Percentiles rank a stretch among this genome's conserved stretches.
These are phyloP conservation scores for Skeletonema costatum DNA, from an alignment of 108 stramenopile genomes.

Conservation along the genomic window DNA sequence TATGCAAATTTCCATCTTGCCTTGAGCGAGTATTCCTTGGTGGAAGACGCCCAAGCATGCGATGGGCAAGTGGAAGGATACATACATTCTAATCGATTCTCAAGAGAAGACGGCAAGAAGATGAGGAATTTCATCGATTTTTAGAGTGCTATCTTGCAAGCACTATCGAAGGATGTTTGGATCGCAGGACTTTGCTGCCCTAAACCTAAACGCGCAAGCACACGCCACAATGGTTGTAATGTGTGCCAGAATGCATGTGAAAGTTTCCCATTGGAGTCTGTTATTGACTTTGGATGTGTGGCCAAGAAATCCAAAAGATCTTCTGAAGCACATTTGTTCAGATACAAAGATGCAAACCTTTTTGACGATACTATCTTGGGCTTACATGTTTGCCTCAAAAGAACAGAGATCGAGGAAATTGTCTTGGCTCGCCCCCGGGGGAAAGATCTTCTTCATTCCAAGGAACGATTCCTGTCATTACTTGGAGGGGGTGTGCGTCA, in stretches of 20 bases:
- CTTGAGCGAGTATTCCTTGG: constrained; percentile 24
- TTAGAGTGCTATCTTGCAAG: not conserved
- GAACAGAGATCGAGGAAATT: not conserved
- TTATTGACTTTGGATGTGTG: not conserved
- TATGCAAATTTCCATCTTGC: not conserved
- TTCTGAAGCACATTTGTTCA: too few relatives aligned
- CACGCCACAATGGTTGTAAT: not conserved
- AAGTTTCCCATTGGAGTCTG: constrained; percentile 8
- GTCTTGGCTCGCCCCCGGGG: not conserved
- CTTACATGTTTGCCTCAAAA: not conserved
- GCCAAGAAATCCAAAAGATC: too few relatives aligned
- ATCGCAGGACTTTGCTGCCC: not conserved
- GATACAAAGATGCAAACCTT: not conserved
- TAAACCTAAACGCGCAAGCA: not conserved
- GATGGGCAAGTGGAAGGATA: constrained; percentile 14
- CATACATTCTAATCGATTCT: too few relatives aligned
- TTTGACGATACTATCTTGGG: not conserved
- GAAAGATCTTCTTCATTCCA: not conserved
- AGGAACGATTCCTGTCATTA: not conserved
- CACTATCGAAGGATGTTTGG: not conserved
- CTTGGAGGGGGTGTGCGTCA: not conserved
- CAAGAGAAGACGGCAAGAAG: not conserved
- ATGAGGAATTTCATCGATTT: not conserved
- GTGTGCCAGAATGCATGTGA: not conserved
- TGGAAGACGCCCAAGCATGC: not conserved